phyloP scores from a whole-genome alignment of 768 basidiomycete genomes.

The Lactifluus volemus region DNA sequence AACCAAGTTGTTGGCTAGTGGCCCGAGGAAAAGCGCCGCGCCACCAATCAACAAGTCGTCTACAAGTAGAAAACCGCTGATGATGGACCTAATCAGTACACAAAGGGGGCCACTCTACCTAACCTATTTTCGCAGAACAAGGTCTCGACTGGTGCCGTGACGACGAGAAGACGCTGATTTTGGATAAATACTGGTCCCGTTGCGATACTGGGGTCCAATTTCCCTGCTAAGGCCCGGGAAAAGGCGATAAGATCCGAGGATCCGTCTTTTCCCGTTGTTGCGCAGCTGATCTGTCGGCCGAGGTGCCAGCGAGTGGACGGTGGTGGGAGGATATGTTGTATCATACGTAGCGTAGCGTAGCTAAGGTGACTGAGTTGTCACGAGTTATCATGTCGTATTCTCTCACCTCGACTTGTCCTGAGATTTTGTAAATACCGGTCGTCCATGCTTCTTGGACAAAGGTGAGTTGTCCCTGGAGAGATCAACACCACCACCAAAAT shows the following conservation, averaged over 20 bases:
- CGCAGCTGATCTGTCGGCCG: not conserved
- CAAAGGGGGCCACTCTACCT: too few species aligned
- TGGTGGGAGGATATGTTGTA: not conserved
- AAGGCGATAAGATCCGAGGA: not conserved
- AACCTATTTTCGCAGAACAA: too few species aligned
- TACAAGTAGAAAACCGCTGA: not conserved
- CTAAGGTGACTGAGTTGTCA: not conserved
- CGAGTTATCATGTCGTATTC: not conserved
- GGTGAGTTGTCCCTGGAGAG: not conserved
- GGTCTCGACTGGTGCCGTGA: too few species aligned
- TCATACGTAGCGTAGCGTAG: not conserved
- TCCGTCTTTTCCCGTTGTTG: not conserved
- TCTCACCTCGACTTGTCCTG: not conserved
- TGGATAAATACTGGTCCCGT: too few species aligned
- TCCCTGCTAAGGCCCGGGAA: not conserved
- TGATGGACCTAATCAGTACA: not conserved
- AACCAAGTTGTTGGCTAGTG: too few species aligned
- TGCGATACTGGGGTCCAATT: not conserved
- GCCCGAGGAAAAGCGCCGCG: too few species aligned
- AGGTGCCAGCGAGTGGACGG: too few species aligned
- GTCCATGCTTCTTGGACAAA: conserved; percentile 6
- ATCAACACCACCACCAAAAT: conserved; percentile 26
- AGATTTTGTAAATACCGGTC: not conserved
- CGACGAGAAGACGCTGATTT: too few species aligned
- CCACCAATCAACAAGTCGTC: not conserved